Percentiles rank a stretch among this genome's conserved stretches.
Evolutionary conservation across 192 early-diverging fungal genomes (phyloP).

Genomic region (Backusella sp.): DNA sequence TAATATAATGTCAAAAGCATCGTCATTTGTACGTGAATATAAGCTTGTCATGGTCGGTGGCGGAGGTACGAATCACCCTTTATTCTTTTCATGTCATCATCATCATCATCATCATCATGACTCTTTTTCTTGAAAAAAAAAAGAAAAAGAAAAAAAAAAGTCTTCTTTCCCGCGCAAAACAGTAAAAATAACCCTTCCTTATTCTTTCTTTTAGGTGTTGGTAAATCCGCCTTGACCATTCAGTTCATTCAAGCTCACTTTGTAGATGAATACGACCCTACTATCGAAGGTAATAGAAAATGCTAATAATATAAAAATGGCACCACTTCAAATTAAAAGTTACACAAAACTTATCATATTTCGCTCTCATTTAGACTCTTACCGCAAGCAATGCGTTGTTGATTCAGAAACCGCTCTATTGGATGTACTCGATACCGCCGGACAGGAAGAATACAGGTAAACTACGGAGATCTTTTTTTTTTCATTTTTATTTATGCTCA

Average conservation of each 20-base stretch:
- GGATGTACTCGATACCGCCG: conserved; percentile 96
- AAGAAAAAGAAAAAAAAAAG: too few species aligned
- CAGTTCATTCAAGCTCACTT: conserved; percentile 85
- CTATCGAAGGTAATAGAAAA: conserved; percentile 76
- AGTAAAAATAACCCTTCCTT: not conserved
- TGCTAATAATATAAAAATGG: not conserved
- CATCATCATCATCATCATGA: not conserved
- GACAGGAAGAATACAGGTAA: conserved; percentile 93
- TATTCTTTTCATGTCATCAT: not conserved
- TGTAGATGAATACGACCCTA: conserved; percentile 95
- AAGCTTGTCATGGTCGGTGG: conserved; percentile 84
- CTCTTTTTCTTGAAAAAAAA: too few species aligned
- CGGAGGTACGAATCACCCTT: conserved; percentile 54
- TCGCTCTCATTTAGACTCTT: conserved; percentile 65
- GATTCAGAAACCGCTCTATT: conserved; percentile 86
- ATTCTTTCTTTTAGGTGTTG: conserved; percentile 51
- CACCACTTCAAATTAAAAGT: not conserved
- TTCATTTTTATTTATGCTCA: not conserved
- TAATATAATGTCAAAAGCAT: conserved; percentile 35
- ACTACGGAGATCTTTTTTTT: not conserved
- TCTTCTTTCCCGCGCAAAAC: not conserved
- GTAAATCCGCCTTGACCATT: conserved; percentile 84
- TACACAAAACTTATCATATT: not conserved
- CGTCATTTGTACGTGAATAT: conserved; percentile 52
- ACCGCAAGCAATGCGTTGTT: conserved; percentile 94